Evolutionary conservation across 2,329 filamentous ascomycete species (phyloP).

Genomic region (Blastomyces gilchristii): DNA sequence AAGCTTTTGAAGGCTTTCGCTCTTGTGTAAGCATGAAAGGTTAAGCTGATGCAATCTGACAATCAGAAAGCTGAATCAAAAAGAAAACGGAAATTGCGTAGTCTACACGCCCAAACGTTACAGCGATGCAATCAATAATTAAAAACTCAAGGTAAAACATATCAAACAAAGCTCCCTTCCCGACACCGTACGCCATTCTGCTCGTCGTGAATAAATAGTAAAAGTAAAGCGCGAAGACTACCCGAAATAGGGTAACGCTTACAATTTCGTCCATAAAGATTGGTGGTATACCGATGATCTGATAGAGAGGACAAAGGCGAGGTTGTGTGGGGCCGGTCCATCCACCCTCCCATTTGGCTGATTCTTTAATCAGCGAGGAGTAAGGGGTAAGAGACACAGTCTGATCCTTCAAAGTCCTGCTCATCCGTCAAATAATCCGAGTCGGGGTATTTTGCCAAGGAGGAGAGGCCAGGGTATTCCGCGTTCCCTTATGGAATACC

Average conservation of each 20-base stretch:
- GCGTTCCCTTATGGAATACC: background rate
- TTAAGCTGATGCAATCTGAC: background rate
- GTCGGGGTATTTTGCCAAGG: background rate
- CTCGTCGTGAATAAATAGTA: constrained; percentile 4
- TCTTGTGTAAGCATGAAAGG: background rate
- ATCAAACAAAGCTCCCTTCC: background rate
- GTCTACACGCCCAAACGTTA: background rate
- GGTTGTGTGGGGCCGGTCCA: background rate
- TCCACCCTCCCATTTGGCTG: background rate
- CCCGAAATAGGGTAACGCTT: background rate
- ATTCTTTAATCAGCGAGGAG: background rate
- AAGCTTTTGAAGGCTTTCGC: background rate
- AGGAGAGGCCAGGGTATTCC: background rate
- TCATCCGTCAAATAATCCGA: background rate
- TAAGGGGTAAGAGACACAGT: background rate
- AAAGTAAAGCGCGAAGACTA: background rate
- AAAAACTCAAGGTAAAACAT: background rate
- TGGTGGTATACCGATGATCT: background rate
- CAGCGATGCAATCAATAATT: background rate
- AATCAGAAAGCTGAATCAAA: background rate
- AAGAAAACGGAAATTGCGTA: background rate
- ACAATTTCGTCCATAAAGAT: background rate
- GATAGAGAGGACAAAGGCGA: background rate
- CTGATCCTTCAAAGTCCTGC: background rate
- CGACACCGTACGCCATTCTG: constrained; percentile 3